Evolutionary conservation across 257 asterid genomes (phyloP).

Genomic region (Przewalskia tangutica): DNA sequence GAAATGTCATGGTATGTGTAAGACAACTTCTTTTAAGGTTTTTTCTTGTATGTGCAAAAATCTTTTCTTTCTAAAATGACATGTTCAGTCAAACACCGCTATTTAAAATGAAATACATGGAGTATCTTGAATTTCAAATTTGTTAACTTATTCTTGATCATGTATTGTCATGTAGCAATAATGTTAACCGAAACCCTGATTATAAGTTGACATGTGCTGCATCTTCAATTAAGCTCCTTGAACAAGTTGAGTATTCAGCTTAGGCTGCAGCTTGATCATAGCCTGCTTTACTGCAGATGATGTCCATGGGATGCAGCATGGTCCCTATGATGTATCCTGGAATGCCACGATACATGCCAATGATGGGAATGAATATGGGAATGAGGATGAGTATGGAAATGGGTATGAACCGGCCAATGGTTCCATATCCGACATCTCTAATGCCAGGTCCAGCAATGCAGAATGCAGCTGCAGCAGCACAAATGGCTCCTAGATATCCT

Average conservation of each 20-base stretch:
- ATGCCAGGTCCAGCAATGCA: constrained; percentile 37
- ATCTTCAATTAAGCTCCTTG: not conserved
- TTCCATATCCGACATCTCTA: constrained; percentile 38
- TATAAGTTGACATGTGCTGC: not conserved
- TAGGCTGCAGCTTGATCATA: not conserved
- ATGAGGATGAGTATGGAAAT: constrained; percentile 40
- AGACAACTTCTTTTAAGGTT: not conserved
- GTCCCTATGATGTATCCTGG: constrained; percentile 38
- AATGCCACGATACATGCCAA: constrained; percentile 24
- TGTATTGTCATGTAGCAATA: not conserved
- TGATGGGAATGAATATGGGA: constrained; percentile 18
- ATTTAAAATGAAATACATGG: not conserved
- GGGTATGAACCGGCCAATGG: constrained; percentile 51
- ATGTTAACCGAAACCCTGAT: not conserved
- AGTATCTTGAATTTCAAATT: not conserved
- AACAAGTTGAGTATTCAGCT: not conserved
- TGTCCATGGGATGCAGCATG: constrained; percentile 37
- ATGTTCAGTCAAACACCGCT: not conserved
- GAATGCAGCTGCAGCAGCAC: constrained; percentile 36
- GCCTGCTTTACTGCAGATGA: constrained; percentile 24
- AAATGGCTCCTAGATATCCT: constrained; percentile 41
- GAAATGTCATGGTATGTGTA: not conserved
- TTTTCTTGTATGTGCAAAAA: not conserved
- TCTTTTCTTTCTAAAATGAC: not conserved
- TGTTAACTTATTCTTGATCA: not conserved